These are phyloP conservation scores for Arthonia radiata DNA, from an alignment of 495 filamentous ascomycete species.

Conservation along the genomic window DNA sequence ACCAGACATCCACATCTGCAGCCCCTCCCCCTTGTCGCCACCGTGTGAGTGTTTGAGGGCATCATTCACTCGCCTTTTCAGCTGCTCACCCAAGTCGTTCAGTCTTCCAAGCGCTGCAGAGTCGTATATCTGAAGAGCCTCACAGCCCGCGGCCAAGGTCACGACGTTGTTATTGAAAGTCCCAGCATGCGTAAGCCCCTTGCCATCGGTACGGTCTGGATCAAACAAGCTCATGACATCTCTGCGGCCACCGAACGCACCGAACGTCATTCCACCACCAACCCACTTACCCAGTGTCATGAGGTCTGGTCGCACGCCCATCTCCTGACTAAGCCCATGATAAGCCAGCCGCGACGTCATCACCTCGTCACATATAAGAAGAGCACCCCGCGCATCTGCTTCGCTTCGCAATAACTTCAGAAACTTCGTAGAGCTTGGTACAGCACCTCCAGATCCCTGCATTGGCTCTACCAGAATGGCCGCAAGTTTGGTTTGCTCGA, in stretches of 20 bases:
- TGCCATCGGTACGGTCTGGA: slow-evolving; percentile 13
- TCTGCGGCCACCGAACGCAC: slow-evolving; percentile 32
- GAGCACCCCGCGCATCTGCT: slow-evolving; percentile 12
- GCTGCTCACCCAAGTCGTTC: too few relatives aligned
- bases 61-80: too few relatives aligned
- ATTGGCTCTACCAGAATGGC: slow-evolving; percentile 35
- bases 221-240: slow-evolving; percentile 32
- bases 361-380: slow-evolving; percentile 42
- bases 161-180: slow-evolving; percentile 47
- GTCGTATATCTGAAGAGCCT: too few relatives aligned
- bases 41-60: too few relatives aligned
- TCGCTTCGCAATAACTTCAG: slow-evolving; percentile 14
- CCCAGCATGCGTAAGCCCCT: slow-evolving; percentile 23
- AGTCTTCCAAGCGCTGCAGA: too few relatives aligned
- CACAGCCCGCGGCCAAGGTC: slow-evolving; percentile 28
- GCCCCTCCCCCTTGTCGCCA: too few relatives aligned
- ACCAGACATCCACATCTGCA: too few relatives aligned
- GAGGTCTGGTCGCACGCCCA: slow-evolving; percentile 25
- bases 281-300: slow-evolving; percentile 38
- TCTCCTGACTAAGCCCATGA: slow-evolving; percentile 18
- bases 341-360: slow-evolving; percentile 31
- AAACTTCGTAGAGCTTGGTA: slow-evolving; percentile 21
- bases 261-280: slow-evolving; percentile 36
- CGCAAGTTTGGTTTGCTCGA: slow-evolving; percentile 15
- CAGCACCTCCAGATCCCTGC: slow-evolving; percentile 29